A percentile compares a stretch with the other conserved stretches of the same genome.
Evolutionary conservation across 208 protist species (phyloP).

Genomic region (Leishmania mexicana): DNA sequence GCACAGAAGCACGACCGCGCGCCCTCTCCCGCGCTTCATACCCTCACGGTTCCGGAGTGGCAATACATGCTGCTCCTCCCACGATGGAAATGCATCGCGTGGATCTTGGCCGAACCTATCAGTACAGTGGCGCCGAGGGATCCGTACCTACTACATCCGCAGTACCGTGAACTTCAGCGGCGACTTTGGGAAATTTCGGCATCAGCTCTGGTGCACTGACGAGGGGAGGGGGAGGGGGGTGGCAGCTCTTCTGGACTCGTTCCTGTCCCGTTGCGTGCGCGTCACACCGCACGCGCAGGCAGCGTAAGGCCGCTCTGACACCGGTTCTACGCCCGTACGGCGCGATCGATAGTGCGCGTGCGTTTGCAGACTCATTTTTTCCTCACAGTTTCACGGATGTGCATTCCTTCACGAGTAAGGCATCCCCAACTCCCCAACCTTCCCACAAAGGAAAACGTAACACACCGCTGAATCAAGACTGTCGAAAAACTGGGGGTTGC

Average conservation of each 20-base stretch:
- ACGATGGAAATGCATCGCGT: no score
- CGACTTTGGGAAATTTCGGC: slow-evolving; percentile 28
- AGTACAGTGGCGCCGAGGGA: no score
- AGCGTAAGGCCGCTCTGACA: neutral
- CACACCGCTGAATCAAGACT: neutral
- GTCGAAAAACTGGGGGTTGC: neutral
- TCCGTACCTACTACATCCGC: slow-evolving; percentile 41
- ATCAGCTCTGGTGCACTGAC: slow-evolving; percentile 9
- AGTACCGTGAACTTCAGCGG: slow-evolving; percentile 28
- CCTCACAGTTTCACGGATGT: neutral
- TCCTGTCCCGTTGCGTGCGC: slow-evolving; percentile 8
- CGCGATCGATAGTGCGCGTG: neutral
- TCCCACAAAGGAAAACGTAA: neutral
- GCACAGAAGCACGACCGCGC: slow-evolving; percentile 5
- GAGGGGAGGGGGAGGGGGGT: neutral
- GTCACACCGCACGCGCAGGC: neutral
- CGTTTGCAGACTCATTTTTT: neutral
- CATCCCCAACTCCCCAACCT: neutral
- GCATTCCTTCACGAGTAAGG: neutral
- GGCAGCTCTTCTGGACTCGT: neutral
- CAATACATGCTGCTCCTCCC: neutral
- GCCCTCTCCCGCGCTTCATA: slow-evolving; percentile 15
- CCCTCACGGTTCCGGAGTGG: slow-evolving; percentile 29
- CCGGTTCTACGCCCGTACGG: neutral
- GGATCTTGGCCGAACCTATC: no score